Evolutionary conservation across 352 stramenopile species (phyloP), one percentile per base, ranked within the genome.

Genomic region (Phytophthora uliginosa): DNA sequence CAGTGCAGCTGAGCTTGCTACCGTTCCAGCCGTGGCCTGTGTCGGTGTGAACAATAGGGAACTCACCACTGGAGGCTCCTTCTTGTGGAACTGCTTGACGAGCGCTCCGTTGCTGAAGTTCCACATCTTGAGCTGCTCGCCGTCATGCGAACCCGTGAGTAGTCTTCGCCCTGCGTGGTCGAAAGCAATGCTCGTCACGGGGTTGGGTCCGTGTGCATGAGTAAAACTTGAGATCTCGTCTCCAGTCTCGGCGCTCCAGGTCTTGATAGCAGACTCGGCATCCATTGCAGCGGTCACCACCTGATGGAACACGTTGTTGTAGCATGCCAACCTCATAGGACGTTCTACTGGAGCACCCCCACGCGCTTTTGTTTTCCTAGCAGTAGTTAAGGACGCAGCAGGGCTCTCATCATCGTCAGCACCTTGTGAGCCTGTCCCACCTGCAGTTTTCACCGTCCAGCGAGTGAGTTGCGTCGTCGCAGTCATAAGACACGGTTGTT

Each of bases 31-130:
- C 3, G 67, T 76, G 4, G 67, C 59, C 2, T 72, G 55, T 12
- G 71, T 79, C 18, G 60, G 67, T 28, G 71, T 78, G 33, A 63
- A 76, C 28, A 78, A 34, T 17, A 78, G 40, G 10, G 73, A 80
- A 20, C 42, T 68, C 20, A 80, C 40, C 6, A 74, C 59, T 15
- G 48, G 50, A 36, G 60, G 71, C 53, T 88, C 80, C 18, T 91
- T 73, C 59, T 95, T 96, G 58, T 92, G 71, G 45, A 95, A 92
- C 55, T 94, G 87, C 62, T 95, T 96, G 4, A 97, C 87, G 18
- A 94, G 77, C 15, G 85, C 84, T 13, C 91, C 91, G 56, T 95
- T 97, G 76, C 86, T 93, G 71, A 97, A 97, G 63, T 97, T 97
- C 91, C 91, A 97, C 76, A 97, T 90, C 67, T 95, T 95, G 42